Conservation (phyloP, 2,329 filamentous ascomycete species). For the Monosporascus cannonballus region DNA sequence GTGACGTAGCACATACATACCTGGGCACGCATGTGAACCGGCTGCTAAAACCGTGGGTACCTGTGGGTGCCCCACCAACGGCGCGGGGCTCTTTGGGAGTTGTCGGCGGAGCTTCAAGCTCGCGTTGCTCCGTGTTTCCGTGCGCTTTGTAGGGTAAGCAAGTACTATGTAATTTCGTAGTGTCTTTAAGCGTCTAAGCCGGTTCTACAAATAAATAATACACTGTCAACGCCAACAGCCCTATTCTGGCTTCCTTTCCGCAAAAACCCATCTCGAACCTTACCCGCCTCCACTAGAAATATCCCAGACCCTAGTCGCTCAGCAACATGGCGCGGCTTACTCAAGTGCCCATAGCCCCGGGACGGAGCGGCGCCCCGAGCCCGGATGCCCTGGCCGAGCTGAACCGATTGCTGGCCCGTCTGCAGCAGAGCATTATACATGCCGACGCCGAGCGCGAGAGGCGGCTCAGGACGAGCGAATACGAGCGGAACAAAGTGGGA, state of each 20-base stretch:
- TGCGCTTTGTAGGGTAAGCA: too few species aligned
- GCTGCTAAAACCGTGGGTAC: not conserved
- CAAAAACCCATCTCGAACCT: not conserved
- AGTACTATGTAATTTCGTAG: too few species aligned
- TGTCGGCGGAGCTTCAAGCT: too few species aligned
- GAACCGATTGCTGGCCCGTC: conserved; percentile 56
- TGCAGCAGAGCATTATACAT: conserved; percentile 60
- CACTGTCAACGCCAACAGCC: not conserved
- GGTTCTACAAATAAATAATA: too few species aligned
- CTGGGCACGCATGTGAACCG: too few species aligned
- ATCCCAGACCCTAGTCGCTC: too few species aligned
- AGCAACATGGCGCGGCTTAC: conserved; percentile 24
- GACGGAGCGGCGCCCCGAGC: conserved; percentile 17
- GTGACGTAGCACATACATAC: too few species aligned
- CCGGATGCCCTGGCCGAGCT: conserved; percentile 45
- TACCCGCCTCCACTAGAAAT: not conserved
- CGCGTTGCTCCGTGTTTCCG: conserved; percentile 8
- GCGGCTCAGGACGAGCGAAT: conserved; percentile 54
- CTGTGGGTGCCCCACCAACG: conserved; percentile 13
- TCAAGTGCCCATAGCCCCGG: conserved; percentile 22
- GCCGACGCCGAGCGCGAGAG: conserved; percentile 53
- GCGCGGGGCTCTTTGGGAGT: not conserved
- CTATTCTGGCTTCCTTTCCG: not conserved
- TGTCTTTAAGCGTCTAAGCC: too few species aligned
- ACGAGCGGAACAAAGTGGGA: conserved; percentile 56